Evolutionary conservation across 768 basidiomycete species (phyloP), one percentile per base, ranked within the genome.

Genomic region (Rhodotorula graminis): DNA sequence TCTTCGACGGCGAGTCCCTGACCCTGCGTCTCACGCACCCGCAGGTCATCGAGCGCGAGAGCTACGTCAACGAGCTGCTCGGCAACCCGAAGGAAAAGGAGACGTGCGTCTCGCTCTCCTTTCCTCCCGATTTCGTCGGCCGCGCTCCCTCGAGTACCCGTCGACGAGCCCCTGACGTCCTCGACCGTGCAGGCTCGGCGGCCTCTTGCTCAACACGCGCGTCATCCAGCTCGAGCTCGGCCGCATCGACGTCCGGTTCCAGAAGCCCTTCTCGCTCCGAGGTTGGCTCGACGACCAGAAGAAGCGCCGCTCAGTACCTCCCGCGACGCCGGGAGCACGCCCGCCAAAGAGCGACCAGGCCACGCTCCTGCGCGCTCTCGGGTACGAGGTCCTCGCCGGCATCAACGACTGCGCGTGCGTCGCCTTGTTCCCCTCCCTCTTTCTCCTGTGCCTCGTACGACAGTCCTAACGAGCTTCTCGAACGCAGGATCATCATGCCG

Each of bases 221-320:
- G 47, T 73, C 31, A 40, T 76, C 31, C 76, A 77, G 60, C 73
- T 78, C 59, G 65, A 77, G 37, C 71, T 77, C 33, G 78, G 78
- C 12, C 53, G 78, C 18, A 77, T 78, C 65, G 78, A 77, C 56
- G 73, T 78, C 12, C 72, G 78, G 49, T 78, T 78, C 62, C 69
- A 72, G 27, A 62, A 70, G 49, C 76, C 78, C 8, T 78, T 70
- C 58, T 77, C 76, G n/a, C 71, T 78, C n/a, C 59, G 62, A 6
- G 57, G 21, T 11, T 75, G 70, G 64, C 55, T 78, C 49, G 66
- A 63, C 21, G 73, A 76, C 10, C 76, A 77, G 49, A 59, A 63
- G 44, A 64, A 56, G n/a, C 72, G 78, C 2, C 55, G 76, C 9
- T 61, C 52, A 19, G 19, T 25, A 5, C 53, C 66, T 4, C 16